Evolutionary conservation across 495 filamentous ascomycete genomes (phyloP).

Genomic region (Oidiodendron maius): DNA sequence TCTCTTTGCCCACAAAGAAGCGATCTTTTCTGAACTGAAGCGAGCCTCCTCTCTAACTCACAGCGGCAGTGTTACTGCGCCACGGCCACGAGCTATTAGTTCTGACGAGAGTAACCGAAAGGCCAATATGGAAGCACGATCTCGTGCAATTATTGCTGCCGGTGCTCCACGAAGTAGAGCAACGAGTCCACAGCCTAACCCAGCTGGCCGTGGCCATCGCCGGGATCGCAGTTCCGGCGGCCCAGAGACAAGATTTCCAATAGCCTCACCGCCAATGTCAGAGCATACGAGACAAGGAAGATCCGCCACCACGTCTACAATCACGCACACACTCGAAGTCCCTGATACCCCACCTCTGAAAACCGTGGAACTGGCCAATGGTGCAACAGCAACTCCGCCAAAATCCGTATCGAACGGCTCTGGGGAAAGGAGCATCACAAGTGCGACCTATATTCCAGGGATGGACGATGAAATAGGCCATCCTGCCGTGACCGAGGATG

Average conservation of each 20-base stretch:
- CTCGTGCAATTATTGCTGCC: conserved; percentile 71
- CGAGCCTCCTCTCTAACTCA: conserved; percentile 70
- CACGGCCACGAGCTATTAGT: conserved; percentile 76
- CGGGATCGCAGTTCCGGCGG: conserved; percentile 80
- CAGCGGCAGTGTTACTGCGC: conserved; percentile 28
- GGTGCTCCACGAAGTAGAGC: conserved; percentile 54
- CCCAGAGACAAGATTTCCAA: conserved; percentile 78
- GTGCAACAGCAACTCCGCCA: conserved; percentile 6
- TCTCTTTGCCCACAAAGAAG: conserved; percentile 87
- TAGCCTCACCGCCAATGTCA: conserved; percentile 57
- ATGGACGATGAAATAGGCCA: conserved; percentile 23
- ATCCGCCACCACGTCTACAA: conserved; percentile 2
- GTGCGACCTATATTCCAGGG: conserved; percentile 18
- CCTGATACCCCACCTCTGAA: conserved; percentile 32
- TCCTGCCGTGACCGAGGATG: conserved; percentile 21
- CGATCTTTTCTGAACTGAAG: conserved; percentile 94
- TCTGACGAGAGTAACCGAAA: conserved; percentile 95
- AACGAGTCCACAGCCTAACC: conserved; percentile 69
- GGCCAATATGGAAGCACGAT: conserved; percentile 86
- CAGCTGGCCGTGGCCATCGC: conserved; percentile 55
- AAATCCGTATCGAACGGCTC: conserved; percentile 31
- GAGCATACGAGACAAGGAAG: conserved; percentile 34
- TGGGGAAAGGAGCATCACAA: conserved; percentile 11
- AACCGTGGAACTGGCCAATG: conserved; percentile 21
- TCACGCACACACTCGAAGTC: conserved; percentile 57